Conservation (phyloP, 75 land plant species). For the Adiantum capillusveneris region DNA sequence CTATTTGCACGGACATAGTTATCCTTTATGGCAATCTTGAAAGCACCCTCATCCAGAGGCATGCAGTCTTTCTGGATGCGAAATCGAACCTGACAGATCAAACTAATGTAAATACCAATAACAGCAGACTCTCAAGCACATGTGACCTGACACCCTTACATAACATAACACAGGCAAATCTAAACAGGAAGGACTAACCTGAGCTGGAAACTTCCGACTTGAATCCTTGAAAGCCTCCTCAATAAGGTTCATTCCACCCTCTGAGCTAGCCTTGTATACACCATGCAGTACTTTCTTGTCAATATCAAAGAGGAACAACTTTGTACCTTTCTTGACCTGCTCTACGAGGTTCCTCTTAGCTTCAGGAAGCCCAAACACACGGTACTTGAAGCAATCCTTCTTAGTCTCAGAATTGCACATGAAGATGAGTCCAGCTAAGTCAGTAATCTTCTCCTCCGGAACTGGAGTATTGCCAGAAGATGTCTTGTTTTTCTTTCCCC, state of each 20-base stretch:
- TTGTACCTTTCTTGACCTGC: slow-evolving; percentile 30
- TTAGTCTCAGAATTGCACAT: slow-evolving; percentile 48
- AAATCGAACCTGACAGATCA: slow-evolving; percentile 28
- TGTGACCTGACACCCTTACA: neutral
- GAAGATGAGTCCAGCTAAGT: slow-evolving; percentile 38
- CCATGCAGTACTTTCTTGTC: slow-evolving; percentile 45
- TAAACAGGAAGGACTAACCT: slow-evolving; percentile 39
- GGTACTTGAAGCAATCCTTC: slow-evolving; percentile 34
- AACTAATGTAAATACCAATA: neutral
- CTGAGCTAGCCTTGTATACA: slow-evolving; percentile 40
- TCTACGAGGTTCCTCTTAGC: slow-evolving; percentile 31
- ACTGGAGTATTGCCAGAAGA: neutral
- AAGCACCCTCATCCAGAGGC: slow-evolving; percentile 33
- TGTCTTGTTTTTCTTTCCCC: no score
- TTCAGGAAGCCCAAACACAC: slow-evolving; percentile 49
- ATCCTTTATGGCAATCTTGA: slow-evolving; percentile 31
- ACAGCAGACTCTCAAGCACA: neutral
- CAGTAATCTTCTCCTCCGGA: neutral
- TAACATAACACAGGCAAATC: no score
- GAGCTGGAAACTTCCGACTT: slow-evolving; percentile 28
- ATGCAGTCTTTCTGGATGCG: slow-evolving; percentile 23
- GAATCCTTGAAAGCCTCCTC: slow-evolving; percentile 36
- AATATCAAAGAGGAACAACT: slow-evolving; percentile 45
- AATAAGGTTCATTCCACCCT: slow-evolving; percentile 36
- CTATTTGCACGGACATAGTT: slow-evolving; percentile 27